Conservation (phyloP, 345 rosid genomes). For the Brassica juncea region DNA sequence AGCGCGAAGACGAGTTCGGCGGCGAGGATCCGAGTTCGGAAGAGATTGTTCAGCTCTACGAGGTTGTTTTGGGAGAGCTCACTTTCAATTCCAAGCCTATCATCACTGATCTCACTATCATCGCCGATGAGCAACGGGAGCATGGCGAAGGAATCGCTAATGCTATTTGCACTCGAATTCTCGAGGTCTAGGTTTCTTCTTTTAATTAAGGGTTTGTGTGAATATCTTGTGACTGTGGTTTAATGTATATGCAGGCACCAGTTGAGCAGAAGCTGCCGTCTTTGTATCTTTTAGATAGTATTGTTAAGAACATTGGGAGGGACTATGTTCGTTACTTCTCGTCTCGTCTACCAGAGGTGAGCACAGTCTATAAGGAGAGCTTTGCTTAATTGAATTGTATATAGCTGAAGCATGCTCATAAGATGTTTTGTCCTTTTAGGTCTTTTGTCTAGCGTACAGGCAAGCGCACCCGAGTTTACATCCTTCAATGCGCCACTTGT, state of each 20-base stretch:
- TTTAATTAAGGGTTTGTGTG: neutral
- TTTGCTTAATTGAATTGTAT: neutral
- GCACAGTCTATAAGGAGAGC: slow-evolving; percentile 1
- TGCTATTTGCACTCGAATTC: slow-evolving; percentile 81
- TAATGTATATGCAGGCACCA: slow-evolving; percentile 62
- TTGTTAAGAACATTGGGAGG: slow-evolving; percentile 88
- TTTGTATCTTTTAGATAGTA: slow-evolving; percentile 90
- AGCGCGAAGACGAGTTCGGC: slow-evolving; percentile 55
- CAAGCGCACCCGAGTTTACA: slow-evolving; percentile 70
- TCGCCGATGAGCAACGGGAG: slow-evolving; percentile 87
- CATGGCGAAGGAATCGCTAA: slow-evolving; percentile 82
- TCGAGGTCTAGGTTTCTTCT: slow-evolving; percentile 59
- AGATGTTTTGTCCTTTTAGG: slow-evolving; percentile 46
- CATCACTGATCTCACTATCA: slow-evolving; percentile 93
- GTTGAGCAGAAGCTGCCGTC: slow-evolving; percentile 91
- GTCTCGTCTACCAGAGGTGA: slow-evolving; percentile 88
- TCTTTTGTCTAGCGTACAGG: slow-evolving; percentile 78
- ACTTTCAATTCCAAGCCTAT: slow-evolving; percentile 94
- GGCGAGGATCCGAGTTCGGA: slow-evolving; percentile 45
- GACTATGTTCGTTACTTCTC: slow-evolving; percentile 81
- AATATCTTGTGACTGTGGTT: neutral
- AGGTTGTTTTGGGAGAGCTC: slow-evolving; percentile 65
- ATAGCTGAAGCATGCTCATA: neutral
- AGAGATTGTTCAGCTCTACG: slow-evolving; percentile 78
- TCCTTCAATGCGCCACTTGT: slow-evolving; percentile 85